Conservation (phyloP, 345 rosid species). For the Euphorbia lathyris region DNA sequence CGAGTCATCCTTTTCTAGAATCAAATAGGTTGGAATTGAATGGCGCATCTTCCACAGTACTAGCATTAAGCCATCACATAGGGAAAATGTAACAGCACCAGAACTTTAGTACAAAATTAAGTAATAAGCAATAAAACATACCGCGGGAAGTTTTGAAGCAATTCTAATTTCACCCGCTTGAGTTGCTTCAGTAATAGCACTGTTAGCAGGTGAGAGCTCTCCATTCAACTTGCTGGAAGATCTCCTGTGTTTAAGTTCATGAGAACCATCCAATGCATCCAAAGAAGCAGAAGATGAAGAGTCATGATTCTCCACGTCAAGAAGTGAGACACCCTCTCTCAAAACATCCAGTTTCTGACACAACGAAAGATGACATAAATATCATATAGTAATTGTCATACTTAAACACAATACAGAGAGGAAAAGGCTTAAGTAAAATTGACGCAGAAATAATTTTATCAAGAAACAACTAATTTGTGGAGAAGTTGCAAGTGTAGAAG, state of each 20-base stretch:
- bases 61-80: not conserved
- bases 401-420: not conserved
- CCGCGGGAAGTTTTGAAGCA: slow-evolving; percentile 43
- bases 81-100: not conserved
- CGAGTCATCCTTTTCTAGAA: not conserved
- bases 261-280: slow-evolving; percentile 48
- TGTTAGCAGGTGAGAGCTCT: slow-evolving; percentile 62
- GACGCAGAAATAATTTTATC: not conserved
- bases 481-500: not conserved
- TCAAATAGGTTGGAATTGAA: not conserved
- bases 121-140: slow-evolving; percentile 28
- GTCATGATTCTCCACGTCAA: slow-evolving; percentile 57
- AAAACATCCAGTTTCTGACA: slow-evolving; percentile 51
- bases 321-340: slow-evolving; percentile 49
- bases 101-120: not conserved
- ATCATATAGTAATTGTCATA: not conserved
- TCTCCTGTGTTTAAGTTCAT: slow-evolving; percentile 55
- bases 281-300: slow-evolving; percentile 47
- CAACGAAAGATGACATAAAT: slow-evolving; percentile 17
- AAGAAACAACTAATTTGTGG: not conserved
- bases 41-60: not conserved
- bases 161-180: slow-evolving; percentile 54
- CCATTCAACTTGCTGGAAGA: slow-evolving; percentile 80
- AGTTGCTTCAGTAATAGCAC: slow-evolving; percentile 65
- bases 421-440: not conserved